Base-by-base conservation (phyloP, 805 yeast genomes). In the Zygosaccharomyces kombuchaensis region DNA sequence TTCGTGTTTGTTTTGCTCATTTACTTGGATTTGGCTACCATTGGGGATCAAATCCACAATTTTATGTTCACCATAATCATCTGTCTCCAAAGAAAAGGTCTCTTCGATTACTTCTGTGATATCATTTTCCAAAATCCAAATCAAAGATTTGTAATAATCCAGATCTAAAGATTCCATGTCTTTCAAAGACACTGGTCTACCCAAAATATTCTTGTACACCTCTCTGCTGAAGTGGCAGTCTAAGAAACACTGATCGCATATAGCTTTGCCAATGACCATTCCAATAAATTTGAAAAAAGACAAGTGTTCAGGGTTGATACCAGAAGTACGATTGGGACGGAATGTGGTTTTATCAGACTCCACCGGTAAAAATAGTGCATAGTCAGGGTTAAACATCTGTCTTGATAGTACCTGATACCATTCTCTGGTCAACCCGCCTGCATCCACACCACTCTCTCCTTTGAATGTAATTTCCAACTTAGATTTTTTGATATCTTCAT, bases 61-160 rank as follows among this genome's bases (percentile, higher is more conserved):
- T 60, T 85, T 86, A 57, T 82, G 89, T 58, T 85, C 96, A 45
- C 97, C 98, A 59, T 85, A 91, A 58, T 89, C 96, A 60, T 89
- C 96, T 1, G 93, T 78, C 55, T 89, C 97, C 17, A 93, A 87
- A 9, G 96, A 84, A 63, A 93, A 93, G 6, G 95, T 91, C 64
- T 93, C 99, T 17, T 88, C 89, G 46, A 93, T 87, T 31, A 93
- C 83, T 65, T 90, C 98, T 0, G 98, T 91, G 43, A 93, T 91
- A 66, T 93, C 96, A 67, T 93, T 93, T 57, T 91, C 96, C 44
- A 93, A 70, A 86, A 93, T 93, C 99, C 99, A 93, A 59, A 83
- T 76, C 58, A 93, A 69, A 1, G 96, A 87, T 65, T 90, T 91
- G 69, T 84, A 89, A 62, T 93, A 93, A 51, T 88, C 96, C 46